Evolutionary conservation across 163 green algal genomes (phyloP).

Genomic region (Volvox carteri): DNA sequence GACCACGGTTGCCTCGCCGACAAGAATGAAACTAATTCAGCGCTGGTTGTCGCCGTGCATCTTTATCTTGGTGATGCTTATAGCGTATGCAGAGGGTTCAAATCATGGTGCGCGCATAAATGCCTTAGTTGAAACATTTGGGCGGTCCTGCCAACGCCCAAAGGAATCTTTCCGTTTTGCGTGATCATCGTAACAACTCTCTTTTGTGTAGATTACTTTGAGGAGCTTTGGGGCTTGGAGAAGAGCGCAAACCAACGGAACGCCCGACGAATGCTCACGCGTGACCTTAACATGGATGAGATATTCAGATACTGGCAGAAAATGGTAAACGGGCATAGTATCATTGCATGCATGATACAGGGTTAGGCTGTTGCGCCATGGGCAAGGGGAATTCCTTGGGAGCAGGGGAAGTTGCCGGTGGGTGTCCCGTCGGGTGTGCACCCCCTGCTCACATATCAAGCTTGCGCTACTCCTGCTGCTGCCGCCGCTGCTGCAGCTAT

Average conservation of each 20-base stretch:
- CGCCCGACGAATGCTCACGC: background rate
- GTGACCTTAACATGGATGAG: slow-evolving; percentile 26
- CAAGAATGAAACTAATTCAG: background rate
- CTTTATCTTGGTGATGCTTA: background rate
- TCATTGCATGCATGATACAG: background rate
- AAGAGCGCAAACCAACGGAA: background rate
- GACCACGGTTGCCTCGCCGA: too few species aligned
- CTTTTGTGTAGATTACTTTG: background rate
- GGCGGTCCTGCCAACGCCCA: background rate
- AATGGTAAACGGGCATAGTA: background rate
- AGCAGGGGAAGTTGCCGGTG: background rate
- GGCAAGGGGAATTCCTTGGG: background rate
- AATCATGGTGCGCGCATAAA: background rate
- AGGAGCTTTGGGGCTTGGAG: background rate
- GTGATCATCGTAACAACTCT: too few species aligned
- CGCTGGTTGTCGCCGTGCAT: background rate
- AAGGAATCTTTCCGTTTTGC: background rate
- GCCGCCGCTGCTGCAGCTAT: background rate
- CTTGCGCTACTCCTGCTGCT: background rate
- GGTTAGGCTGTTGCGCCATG: background rate
- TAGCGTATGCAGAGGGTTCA: background rate
- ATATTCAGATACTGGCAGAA: slow-evolving; percentile 39
- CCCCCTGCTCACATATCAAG: background rate
- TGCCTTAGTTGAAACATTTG: background rate
- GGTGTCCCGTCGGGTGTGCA: background rate